phyloP scores from a whole-genome alignment of 2,329 filamentous ascomycete species.

The Aspergillus neoniger region DNA sequence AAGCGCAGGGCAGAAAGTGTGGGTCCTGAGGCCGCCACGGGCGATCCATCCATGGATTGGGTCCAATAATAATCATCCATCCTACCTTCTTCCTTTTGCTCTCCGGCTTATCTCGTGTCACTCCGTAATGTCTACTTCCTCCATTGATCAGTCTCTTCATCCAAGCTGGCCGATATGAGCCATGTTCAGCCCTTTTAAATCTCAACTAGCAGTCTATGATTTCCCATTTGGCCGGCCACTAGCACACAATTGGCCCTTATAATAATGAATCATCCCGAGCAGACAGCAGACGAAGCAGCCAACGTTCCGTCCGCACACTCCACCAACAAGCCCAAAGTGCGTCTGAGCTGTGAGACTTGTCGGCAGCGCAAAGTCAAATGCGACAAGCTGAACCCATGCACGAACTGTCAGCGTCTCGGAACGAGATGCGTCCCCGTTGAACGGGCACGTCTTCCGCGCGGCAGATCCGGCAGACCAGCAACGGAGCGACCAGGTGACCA shows the following conservation, averaged over 20 bases:
- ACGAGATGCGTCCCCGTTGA: constrained; percentile 33
- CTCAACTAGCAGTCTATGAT: background rate
- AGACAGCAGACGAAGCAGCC: background rate
- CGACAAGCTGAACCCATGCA: constrained; percentile 36
- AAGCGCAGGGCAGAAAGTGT: background rate
- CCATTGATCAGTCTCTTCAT: background rate
- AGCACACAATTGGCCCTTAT: background rate
- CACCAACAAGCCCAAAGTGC: constrained; percentile 15
- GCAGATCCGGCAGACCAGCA: constrained; percentile 26
- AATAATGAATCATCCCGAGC: background rate
- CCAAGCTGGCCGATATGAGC: background rate
- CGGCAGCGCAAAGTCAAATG: constrained; percentile 38
- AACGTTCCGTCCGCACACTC: background rate
- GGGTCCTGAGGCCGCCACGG: background rate
- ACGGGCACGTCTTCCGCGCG: constrained; percentile 35
- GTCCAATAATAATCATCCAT: background rate
- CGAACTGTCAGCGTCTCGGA: constrained; percentile 31
- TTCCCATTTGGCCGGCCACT: too few species aligned
- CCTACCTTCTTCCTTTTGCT: background rate
- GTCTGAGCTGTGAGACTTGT: constrained; percentile 35
- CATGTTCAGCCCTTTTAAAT: background rate
- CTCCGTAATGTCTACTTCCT: background rate
- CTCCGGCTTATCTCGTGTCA: background rate
- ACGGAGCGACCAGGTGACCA: constrained; percentile 18
- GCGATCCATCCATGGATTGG: background rate